These are phyloP conservation scores for Leucocoprinus leucothites DNA, from an alignment of 768 basidiomycete genomes.

Conservation along the genomic window DNA sequence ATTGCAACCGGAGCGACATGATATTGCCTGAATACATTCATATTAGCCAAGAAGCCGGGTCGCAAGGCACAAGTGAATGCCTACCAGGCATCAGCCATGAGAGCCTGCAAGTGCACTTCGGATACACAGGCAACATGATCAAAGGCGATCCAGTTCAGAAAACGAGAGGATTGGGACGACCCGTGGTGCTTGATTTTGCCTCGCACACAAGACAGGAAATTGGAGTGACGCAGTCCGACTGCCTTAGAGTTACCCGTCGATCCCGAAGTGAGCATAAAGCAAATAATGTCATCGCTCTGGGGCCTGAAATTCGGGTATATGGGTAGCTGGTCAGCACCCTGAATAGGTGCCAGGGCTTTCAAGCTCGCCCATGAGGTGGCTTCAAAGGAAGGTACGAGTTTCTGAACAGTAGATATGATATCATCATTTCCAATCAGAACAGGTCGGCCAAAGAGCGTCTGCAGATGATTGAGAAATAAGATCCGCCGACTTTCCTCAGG, in stretches of 20 bases:
- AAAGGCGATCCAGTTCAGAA: conserved; percentile 9
- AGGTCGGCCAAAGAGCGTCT: conserved; percentile 1
- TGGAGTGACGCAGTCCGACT: conserved; percentile 4
- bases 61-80: background rate
- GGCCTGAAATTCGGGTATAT: background rate
- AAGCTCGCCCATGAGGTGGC: background rate
- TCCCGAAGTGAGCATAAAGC: conserved; percentile 9
- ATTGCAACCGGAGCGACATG: conserved; percentile 5
- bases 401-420: background rate
- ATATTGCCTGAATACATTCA: conserved; percentile 4
- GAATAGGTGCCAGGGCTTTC: background rate
- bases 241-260: conserved; percentile 10
- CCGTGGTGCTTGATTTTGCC: conserved; percentile 9
- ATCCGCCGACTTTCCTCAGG: conserved; percentile 3
- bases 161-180: background rate
- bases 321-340: background rate
- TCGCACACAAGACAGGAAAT: conserved; percentile 7
- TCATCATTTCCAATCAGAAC: background rate
- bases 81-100: conserved; percentile 7
- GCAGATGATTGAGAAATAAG: conserved; percentile 8
- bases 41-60: background rate
- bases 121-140: conserved; percentile 10
- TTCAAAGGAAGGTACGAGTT: conserved; percentile 5
- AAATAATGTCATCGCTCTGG: background rate
- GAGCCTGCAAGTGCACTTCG: conserved; percentile 7